Conservation (phyloP, 2,329 filamentous ascomycete genomes). For the Neocucurbitaria cava region DNA sequence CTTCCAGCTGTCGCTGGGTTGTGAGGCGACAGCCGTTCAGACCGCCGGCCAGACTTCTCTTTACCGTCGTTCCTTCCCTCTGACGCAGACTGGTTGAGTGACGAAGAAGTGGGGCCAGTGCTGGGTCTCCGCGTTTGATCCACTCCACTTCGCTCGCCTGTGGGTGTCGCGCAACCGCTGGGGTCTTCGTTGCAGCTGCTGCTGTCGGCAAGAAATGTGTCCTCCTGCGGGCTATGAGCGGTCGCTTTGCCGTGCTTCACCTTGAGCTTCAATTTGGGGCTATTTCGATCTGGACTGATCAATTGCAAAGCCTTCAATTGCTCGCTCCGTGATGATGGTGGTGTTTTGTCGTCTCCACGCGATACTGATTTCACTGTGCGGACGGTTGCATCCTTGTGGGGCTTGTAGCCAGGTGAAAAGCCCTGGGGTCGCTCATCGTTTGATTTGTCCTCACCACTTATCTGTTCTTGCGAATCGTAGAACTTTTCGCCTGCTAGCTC, state of each 20-base stretch:
- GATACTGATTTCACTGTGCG: slow-evolving; percentile 64
- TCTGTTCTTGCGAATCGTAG: slow-evolving; percentile 38
- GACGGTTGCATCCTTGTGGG: slow-evolving; percentile 74
- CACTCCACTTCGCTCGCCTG: slow-evolving; percentile 31
- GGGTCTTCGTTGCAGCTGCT: slow-evolving; percentile 59
- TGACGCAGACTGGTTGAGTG: slow-evolving; percentile 20
- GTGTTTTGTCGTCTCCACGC: slow-evolving; percentile 33
- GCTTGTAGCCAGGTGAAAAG: slow-evolving; percentile 79
- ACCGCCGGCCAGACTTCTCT: slow-evolving; percentile 33
- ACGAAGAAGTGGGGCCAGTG: slow-evolving; percentile 39
- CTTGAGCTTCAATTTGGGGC: slow-evolving; percentile 51
- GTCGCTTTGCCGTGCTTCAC: slow-evolving; percentile 41
- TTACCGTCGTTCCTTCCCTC: slow-evolving; percentile 32
- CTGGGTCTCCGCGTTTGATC: slow-evolving; percentile 40
- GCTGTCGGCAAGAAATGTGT: slow-evolving; percentile 61
- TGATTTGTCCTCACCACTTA: slow-evolving; percentile 27
- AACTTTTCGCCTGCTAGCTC: slow-evolving; percentile 30
- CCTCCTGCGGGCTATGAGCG: slow-evolving; percentile 42
- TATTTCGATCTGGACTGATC: slow-evolving; percentile 33
- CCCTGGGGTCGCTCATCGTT: slow-evolving; percentile 59
- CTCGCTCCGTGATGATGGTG: slow-evolving; percentile 34
- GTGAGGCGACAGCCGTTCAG: slow-evolving; percentile 33
- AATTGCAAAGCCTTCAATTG: slow-evolving; percentile 32
- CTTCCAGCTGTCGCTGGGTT: slow-evolving; percentile 21
- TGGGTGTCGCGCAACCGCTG: slow-evolving; percentile 43